Percentiles rank a stretch among this genome's conserved stretches.
phyloP scores from a whole-genome alignment of 805 yeast genomes.

The Metschnikowia dekortorum region DNA sequence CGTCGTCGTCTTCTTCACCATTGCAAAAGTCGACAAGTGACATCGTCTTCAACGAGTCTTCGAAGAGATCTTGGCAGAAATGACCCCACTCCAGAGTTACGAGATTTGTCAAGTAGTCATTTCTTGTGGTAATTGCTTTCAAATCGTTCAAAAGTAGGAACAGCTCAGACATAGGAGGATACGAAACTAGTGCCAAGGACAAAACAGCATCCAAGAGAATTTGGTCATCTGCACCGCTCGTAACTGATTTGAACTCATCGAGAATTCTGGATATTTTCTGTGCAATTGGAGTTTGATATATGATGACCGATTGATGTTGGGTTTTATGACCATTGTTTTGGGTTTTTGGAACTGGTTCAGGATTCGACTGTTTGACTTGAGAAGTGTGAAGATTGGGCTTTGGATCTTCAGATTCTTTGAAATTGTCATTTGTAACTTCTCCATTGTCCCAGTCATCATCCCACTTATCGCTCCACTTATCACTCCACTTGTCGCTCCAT shows the following conservation, averaged over 20 bases:
- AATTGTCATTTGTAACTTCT: slow-evolving; percentile 1
- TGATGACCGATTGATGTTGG: not conserved
- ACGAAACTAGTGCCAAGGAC: slow-evolving; percentile 28
- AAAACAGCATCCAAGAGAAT: slow-evolving; percentile 25
- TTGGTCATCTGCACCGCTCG: slow-evolving; percentile 17
- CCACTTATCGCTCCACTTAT: slow-evolving; percentile 11
- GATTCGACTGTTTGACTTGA: not conserved
- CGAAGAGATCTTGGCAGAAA: slow-evolving; percentile 15
- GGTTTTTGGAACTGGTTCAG: not conserved
- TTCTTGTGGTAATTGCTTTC: slow-evolving; percentile 18
- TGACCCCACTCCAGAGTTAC: slow-evolving; percentile 21
- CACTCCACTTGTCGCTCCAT: slow-evolving; percentile 11
- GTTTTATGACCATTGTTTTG: not conserved
- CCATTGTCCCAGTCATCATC: slow-evolving; percentile 16
- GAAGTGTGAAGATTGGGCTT: not conserved
- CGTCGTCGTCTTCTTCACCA: slow-evolving; percentile 11
- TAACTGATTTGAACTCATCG: slow-evolving; percentile 19
- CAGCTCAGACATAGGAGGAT: slow-evolving; percentile 30
- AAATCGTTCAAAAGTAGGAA: slow-evolving; percentile 37
- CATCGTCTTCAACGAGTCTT: slow-evolving; percentile 17
- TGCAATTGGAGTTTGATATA: slow-evolving; percentile 16
- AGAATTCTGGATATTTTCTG: slow-evolving; percentile 19
- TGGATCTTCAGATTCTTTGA: not conserved
- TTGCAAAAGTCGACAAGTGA: slow-evolving; percentile 14
- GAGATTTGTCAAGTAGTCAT: slow-evolving; percentile 13